phyloP scores from a whole-genome alignment of 352 stramenopile genomes.

The Globisporangium radiosum region DNA sequence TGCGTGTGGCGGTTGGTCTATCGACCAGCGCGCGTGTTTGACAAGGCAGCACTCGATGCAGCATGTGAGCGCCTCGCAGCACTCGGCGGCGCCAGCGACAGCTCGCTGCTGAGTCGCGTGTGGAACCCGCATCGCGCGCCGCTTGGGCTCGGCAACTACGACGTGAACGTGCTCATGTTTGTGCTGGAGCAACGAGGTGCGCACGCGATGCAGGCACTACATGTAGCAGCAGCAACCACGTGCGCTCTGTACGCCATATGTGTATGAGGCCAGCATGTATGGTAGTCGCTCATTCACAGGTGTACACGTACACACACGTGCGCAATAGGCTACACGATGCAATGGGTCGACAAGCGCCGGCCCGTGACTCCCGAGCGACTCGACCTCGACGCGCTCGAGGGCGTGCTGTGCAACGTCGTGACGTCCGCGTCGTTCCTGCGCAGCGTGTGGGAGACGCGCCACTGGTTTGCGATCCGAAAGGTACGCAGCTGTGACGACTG shows the following conservation, averaged over 20 bases:
- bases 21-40: slow-evolving; percentile 35
- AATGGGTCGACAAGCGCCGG: slow-evolving; percentile 68
- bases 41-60: slow-evolving; percentile 37
- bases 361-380: slow-evolving; percentile 29
- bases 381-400: slow-evolving; percentile 38
- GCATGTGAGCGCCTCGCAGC: slow-evolving; percentile 33
- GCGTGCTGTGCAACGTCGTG: slow-evolving; percentile 67
- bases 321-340: slow-evolving; percentile 45
- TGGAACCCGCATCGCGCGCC: slow-evolving; percentile 64
- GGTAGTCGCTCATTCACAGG: background rate
- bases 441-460: slow-evolving; percentile 51
- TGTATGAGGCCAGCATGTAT: too few species aligned
- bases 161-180: slow-evolving; percentile 68
- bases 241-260: too few species aligned
- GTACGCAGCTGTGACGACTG: slow-evolving; percentile 6
- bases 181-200: slow-evolving; percentile 55
- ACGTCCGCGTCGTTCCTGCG: slow-evolving; percentile 31
- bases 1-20: background rate
- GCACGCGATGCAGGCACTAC: too few species aligned
- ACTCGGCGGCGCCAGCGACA: slow-evolving; percentile 3
- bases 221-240: too few species aligned
- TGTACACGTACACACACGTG: too few species aligned
- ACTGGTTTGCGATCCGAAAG: slow-evolving; percentile 79
- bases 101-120: slow-evolving; percentile 23
- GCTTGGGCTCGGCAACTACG: slow-evolving; percentile 73